phyloP scores from a whole-genome alignment of 2,329 filamentous ascomycete genomes.

The Penicillium sp. region DNA sequence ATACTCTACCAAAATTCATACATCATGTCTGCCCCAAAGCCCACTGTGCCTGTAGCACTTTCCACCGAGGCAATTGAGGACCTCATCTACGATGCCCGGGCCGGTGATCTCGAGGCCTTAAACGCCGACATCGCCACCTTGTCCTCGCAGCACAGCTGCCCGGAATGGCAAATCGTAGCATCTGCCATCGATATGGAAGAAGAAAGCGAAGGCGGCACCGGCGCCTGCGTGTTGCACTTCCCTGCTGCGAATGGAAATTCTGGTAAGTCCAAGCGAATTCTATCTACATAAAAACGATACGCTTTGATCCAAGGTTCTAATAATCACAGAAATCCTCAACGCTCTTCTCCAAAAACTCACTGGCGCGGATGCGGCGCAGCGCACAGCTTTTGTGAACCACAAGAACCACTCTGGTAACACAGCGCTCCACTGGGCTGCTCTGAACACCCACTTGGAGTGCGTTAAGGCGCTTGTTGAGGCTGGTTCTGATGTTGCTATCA shows the following conservation, averaged over 20 bases:
- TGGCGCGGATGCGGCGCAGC: constrained; percentile 17
- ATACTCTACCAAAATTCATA: background rate
- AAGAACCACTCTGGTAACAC: constrained; percentile 86
- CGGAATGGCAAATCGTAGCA: constrained; percentile 64
- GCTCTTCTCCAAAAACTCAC: constrained; percentile 47
- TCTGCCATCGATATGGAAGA: constrained; percentile 72
- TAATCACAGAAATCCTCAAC: constrained; percentile 46
- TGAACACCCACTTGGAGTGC: constrained; percentile 80
- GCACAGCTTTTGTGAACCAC: constrained; percentile 42
- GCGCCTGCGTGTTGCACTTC: constrained; percentile 70
- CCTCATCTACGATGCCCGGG: constrained; percentile 81
- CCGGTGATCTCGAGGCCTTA: constrained; percentile 73
- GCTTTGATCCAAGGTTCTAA: background rate
- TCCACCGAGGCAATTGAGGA: constrained; percentile 85
- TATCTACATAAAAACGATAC: no score
- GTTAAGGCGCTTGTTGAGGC: constrained; percentile 75
- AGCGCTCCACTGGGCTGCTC: constrained; percentile 86
- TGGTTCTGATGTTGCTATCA: constrained; percentile 74
- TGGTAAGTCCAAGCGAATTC: constrained; percentile 52
- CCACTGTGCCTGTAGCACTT: constrained; percentile 42
- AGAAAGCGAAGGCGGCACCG: constrained; percentile 64
- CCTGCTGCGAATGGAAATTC: constrained; percentile 85
- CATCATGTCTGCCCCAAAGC: constrained; percentile 19
- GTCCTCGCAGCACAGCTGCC: constrained; percentile 60
- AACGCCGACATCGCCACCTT: constrained; percentile 59